Base-by-base conservation (phyloP, 2,329 filamentous ascomycete genomes). In the Exophiala sp. region DNA sequence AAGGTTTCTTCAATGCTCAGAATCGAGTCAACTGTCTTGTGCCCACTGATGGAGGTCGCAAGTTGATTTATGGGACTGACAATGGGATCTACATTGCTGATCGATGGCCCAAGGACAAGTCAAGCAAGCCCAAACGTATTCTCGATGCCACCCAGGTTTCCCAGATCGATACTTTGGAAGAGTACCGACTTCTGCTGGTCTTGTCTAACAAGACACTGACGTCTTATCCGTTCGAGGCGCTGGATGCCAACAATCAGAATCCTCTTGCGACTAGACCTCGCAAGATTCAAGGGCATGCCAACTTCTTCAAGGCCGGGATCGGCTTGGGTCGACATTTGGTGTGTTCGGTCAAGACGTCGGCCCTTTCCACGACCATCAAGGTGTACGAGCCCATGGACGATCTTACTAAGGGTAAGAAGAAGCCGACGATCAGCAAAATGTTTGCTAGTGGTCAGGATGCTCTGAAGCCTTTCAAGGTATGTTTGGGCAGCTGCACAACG, bases 361-460 rank as follows among this genome's bases (percentile, higher is more conserved):
- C 90, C 2, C 74, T 97, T 24, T 95, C 88, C 45, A 95, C 88
- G 11, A 97, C 91, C 1, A 95, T 98, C 74, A 97, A 97, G 71
- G 93, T 97, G n/a, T 97, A 88, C 69, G 91, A 98, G 70, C 93
- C 93, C 1, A 95, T 95, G 71, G 93, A 97, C 65, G 86, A 88
- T 55, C 85, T 95, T 77, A 85, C 86, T 47, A 93, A 90, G 73
- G 88, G 87, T 51, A 94, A 93, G 74, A 96, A 94, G 73, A 94
- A 95, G 66, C 93, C 90, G 63, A 91, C 93, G 14, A 83, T 98
- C 53, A 85, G 87, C 59, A 95, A 94, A 72, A 95, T 98, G 83
- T 91, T 98, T 71, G 88, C 88, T 55, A 83, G 80, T 58, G 88
- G 89, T 7, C 90, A 96, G 66, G 93, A 98, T 68, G 88, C 95